Conservation (phyloP, 2,329 filamentous ascomycete species). For the Claviceps arundinis region DNA sequence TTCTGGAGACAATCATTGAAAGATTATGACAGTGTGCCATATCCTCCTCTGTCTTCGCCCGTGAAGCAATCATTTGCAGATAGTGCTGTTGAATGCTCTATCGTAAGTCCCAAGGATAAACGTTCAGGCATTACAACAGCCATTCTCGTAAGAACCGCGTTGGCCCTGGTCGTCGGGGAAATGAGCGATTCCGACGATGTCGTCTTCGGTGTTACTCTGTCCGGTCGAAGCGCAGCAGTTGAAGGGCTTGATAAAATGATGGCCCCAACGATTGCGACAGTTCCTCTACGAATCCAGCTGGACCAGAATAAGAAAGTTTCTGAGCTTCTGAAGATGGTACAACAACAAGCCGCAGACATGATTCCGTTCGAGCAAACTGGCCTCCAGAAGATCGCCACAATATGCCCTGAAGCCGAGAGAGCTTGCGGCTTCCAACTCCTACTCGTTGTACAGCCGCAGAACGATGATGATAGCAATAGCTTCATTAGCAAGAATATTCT, state of each 20-base stretch:
- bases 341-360: slow-evolving; percentile 9
- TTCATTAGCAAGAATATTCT: background rate
- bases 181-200: slow-evolving; percentile 30
- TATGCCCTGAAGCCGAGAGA: slow-evolving; percentile 5
- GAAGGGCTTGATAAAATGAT: slow-evolving; percentile 10
- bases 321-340: slow-evolving; percentile 5
- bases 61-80: too few relatives aligned
- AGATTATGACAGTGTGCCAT: too few relatives aligned
- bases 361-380: slow-evolving; percentile 11
- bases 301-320: slow-evolving; percentile 11
- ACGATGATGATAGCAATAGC: too few relatives aligned
- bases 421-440: slow-evolving; percentile 16
- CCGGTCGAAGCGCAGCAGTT: slow-evolving; percentile 20
- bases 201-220: slow-evolving; percentile 29
- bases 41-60: too few relatives aligned
- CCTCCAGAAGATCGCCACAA: slow-evolving; percentile 11
- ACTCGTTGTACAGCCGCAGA: slow-evolving; percentile 11
- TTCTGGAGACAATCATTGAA: too few relatives aligned
- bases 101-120: too few relatives aligned
- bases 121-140: slow-evolving; percentile 13
- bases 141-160: slow-evolving; percentile 24
- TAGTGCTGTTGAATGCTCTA: too few relatives aligned
- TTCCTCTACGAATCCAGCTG: slow-evolving; percentile 26
- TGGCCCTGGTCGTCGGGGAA: slow-evolving; percentile 33
- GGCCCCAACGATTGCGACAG: slow-evolving; percentile 25